phyloP scores from a whole-genome alignment of 2,329 filamentous ascomycete species.

The Fusarium musae region DNA sequence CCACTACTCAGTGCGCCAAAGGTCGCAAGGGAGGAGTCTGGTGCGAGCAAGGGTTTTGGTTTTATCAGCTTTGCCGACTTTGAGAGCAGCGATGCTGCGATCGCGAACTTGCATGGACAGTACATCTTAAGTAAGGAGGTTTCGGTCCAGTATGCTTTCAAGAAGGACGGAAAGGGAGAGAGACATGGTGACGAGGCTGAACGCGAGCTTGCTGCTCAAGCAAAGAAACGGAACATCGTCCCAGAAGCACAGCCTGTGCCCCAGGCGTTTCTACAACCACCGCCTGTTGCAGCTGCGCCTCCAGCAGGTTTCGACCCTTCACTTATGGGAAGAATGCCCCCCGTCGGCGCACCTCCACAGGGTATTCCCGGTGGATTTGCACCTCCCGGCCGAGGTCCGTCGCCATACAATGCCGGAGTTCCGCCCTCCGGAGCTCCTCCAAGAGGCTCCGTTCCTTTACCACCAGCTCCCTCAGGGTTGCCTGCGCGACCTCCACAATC shows the following conservation, averaged over 20 bases:
- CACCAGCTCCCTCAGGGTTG: slow-evolving; percentile 61
- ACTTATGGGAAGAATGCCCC: slow-evolving; percentile 46
- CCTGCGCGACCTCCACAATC: slow-evolving; percentile 62
- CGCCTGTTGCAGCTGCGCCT: slow-evolving; percentile 41
- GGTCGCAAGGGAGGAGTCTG: slow-evolving; percentile 89
- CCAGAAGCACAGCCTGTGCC: slow-evolving; percentile 82
- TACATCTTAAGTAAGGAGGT: slow-evolving; percentile 98
- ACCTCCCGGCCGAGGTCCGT: slow-evolving; percentile 49
- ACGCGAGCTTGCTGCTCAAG: slow-evolving; percentile 88
- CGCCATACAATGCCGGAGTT: slow-evolving; percentile 48
- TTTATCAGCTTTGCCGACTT: slow-evolving; percentile 95
- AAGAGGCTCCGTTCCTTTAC: slow-evolving; percentile 53
- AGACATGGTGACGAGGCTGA: slow-evolving; percentile 95
- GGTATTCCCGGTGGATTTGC: slow-evolving; percentile 54
- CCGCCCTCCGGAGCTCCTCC: slow-evolving; percentile 44
- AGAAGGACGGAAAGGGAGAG: slow-evolving; percentile 98
- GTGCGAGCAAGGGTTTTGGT: slow-evolving; percentile 92
- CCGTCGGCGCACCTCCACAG: slow-evolving; percentile 47
- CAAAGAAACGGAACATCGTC: slow-evolving; percentile 92
- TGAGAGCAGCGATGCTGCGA: slow-evolving; percentile 91
- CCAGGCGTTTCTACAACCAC: slow-evolving; percentile 70
- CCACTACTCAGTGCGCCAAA: slow-evolving; percentile 86
- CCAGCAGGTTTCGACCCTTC: slow-evolving; percentile 51
- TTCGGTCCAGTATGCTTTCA: slow-evolving; percentile 97
- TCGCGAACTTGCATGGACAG: slow-evolving; percentile 93